These are phyloP conservation scores for Zalerion maritima DNA, from an alignment of 495 filamentous ascomycete genomes.

Conservation along the genomic window DNA sequence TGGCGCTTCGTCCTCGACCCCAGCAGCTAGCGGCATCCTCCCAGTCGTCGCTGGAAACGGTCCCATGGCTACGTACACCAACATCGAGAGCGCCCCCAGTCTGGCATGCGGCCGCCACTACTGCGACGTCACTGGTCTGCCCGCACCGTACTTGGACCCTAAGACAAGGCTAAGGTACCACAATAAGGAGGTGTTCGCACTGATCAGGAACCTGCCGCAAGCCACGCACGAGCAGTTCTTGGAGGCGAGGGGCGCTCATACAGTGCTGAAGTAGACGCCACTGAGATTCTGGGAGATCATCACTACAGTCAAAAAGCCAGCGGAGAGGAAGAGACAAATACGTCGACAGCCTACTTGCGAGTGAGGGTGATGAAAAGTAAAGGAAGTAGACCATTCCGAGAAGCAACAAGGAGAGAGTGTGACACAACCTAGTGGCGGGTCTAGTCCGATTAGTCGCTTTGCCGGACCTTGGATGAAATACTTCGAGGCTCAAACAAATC, in stretches of 20 bases:
- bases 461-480: too few species aligned
- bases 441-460: too few species aligned
- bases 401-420: too few species aligned
- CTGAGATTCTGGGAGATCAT: background rate
- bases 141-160: conserved; percentile 79
- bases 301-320: too few species aligned
- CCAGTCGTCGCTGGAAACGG: conserved; percentile 30
- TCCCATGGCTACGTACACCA: conserved; percentile 78
- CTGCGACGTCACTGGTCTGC: conserved; percentile 87
- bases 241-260: conserved; percentile 79
- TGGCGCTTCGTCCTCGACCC: conserved; percentile 10
- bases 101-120: conserved; percentile 66
- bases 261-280: conserved; percentile 61
- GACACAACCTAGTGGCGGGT: too few species aligned
- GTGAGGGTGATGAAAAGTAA: too few species aligned
- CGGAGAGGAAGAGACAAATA: too few species aligned
- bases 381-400: too few species aligned
- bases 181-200: conserved; percentile 74
- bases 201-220: conserved; percentile 60
- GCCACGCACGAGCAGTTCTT: conserved; percentile 75
- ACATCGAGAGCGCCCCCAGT: conserved; percentile 82
- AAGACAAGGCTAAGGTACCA: conserved; percentile 86
- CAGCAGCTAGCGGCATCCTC: too few species aligned
- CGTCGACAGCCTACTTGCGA: too few species aligned
- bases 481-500: too few species aligned